Conservation (phyloP, 176 grass and related monocot species). For the Tillandsia fasciculata region DNA sequence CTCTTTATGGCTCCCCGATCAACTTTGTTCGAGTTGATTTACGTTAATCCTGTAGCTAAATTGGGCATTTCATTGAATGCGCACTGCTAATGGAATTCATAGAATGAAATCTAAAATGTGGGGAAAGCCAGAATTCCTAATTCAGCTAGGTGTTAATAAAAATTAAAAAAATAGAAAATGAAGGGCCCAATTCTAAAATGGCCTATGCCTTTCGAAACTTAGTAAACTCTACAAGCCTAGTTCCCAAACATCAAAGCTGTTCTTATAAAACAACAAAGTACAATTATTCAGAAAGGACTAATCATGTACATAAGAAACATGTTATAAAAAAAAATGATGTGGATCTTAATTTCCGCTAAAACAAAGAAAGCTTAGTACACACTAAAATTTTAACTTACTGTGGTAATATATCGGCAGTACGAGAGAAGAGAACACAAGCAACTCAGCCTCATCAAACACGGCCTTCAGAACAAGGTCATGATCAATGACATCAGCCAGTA, state of each 20-base stretch:
- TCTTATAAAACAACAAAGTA: no score
- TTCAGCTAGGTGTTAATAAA: neutral
- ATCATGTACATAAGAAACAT: neutral
- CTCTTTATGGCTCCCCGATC: no score
- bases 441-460: slow-evolving; percentile 14
- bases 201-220: no score
- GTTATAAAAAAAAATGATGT: neutral
- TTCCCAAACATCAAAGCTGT: no score
- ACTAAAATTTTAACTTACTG: slow-evolving; percentile 1
- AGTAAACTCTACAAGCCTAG: no score
- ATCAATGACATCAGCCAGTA: slow-evolving; percentile 4
- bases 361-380: neutral
- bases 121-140: neutral
- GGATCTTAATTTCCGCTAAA: neutral
- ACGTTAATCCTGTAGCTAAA: no score
- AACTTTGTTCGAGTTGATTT: no score
- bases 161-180: no score
- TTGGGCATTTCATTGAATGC: no score
- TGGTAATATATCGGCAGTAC: slow-evolving; percentile 8
- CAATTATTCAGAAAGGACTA: no score
- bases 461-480: slow-evolving; percentile 6
- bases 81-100: no score
- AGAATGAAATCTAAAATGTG: neutral
- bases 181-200: no score
- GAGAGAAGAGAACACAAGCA: slow-evolving; percentile 15